These are phyloP conservation scores for Suhomyces ambrosiae DNA, from an alignment of 1,139 yeast genomes.

Conservation along the genomic window DNA sequence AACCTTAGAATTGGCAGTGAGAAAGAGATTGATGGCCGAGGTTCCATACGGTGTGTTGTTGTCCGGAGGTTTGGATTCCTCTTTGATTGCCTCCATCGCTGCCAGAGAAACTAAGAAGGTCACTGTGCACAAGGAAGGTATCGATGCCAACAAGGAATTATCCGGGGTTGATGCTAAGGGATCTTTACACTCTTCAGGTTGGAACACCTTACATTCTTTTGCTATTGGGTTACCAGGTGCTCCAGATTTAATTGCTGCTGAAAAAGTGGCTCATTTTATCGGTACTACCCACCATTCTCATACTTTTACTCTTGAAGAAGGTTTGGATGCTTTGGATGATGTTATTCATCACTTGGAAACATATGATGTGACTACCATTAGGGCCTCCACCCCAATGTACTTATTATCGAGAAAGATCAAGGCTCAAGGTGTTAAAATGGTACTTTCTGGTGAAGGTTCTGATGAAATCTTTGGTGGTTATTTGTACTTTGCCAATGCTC, in stretches of 20 bases:
- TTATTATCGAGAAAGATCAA: slow-evolving; percentile 92
- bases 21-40: slow-evolving; percentile 99
- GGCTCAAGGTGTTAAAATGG: slow-evolving; percentile 99
- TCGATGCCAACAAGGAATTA: slow-evolving; percentile 60
- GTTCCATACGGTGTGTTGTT: slow-evolving; percentile 96
- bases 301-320: slow-evolving; percentile 94
- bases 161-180: slow-evolving; percentile 94
- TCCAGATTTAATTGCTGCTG: slow-evolving; percentile 95
- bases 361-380: slow-evolving; percentile 95
- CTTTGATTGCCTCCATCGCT: slow-evolving; percentile 94
- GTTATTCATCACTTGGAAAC: slow-evolving; percentile 96
- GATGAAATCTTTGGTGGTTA: slow-evolving; percentile 99
- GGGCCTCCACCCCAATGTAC: slow-evolving; percentile 99
- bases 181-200: slow-evolving; percentile 74
- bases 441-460: slow-evolving; percentile 96
- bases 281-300: slow-evolving; percentile 98
- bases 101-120: slow-evolving; percentile 93
- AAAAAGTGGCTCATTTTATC: slow-evolving; percentile 91
- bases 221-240: slow-evolving; percentile 98
- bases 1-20: slow-evolving; percentile 87
- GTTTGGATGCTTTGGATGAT: slow-evolving; percentile 91
- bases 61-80: slow-evolving; percentile 96
- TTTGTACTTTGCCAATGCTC: slow-evolving; percentile 96
- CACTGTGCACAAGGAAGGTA: slow-evolving; percentile 48
- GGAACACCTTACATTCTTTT: slow-evolving; percentile 84